Conservation (phyloP, 2,329 filamentous ascomycete species). For the Phoma sp. region DNA sequence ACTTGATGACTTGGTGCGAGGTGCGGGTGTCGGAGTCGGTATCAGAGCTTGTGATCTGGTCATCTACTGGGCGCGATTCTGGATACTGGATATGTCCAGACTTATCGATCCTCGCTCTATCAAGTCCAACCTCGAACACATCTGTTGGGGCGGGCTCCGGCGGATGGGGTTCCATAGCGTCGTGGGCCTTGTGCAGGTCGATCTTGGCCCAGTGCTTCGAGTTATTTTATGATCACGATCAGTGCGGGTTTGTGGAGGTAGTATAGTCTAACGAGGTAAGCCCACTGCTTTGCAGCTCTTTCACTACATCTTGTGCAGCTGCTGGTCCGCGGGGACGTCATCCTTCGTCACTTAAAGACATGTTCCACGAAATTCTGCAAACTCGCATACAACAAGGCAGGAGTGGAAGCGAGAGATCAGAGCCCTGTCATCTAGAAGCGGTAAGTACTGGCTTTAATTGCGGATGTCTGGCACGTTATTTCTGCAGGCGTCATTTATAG, state of each 20-base stretch:
- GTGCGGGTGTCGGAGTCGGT: slow-evolving; percentile 15
- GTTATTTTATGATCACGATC: neutral
- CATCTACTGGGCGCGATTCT: neutral
- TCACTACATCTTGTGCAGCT: neutral
- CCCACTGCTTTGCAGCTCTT: neutral
- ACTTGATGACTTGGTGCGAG: slow-evolving; percentile 18
- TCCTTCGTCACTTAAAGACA: slow-evolving; percentile 2
- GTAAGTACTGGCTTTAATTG: no score
- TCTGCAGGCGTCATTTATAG: no score
- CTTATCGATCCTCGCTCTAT: slow-evolving; percentile 20
- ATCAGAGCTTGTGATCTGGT: neutral
- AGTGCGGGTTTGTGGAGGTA: neutral
- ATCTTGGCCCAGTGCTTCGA: neutral
- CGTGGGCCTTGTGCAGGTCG: neutral
- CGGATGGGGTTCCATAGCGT: slow-evolving; percentile 4
- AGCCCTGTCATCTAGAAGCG: neutral
- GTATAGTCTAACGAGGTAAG: neutral
- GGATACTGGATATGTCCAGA: slow-evolving; percentile 18
- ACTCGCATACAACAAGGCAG: neutral
- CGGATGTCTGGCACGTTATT: no score
- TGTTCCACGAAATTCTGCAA: neutral
- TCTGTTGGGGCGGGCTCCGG: slow-evolving; percentile 8
- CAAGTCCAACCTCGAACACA: slow-evolving; percentile 18
- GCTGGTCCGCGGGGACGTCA: slow-evolving; percentile 4
- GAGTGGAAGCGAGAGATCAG: neutral